phyloP scores from a whole-genome alignment of 192 early-diverging fungal genomes.

The Diversispora eburnea region DNA sequence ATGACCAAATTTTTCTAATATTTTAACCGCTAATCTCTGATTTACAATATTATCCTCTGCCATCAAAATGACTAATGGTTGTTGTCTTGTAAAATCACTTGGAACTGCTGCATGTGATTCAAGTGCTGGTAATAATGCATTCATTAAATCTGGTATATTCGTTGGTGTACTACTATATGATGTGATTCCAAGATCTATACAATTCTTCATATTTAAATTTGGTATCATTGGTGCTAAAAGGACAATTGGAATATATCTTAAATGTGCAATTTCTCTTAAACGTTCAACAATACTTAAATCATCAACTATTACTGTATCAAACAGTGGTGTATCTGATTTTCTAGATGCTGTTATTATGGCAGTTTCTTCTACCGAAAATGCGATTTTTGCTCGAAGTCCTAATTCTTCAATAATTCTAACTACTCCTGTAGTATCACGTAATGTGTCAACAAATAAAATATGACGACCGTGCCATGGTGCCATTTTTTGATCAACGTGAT shows the following conservation, averaged over 20 bases:
- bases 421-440: conserved; percentile 40
- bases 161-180: conserved; percentile 68
- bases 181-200: conserved; percentile 65
- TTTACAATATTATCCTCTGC: conserved; percentile 88
- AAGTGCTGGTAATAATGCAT: conserved; percentile 67
- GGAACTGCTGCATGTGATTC: conserved; percentile 62
- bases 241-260: conserved; percentile 76
- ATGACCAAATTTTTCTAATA: conserved; percentile 74
- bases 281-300: conserved; percentile 55
- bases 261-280: conserved; percentile 53
- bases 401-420: conserved; percentile 46
- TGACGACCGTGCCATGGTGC: conserved; percentile 61
- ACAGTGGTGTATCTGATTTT: conserved; percentile 38
- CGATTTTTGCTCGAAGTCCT: conserved; percentile 42
- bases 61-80: conserved; percentile 71
- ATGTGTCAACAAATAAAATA: conserved; percentile 62
- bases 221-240: conserved; percentile 54
- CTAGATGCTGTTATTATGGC: conserved; percentile 34
- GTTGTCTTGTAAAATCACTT: conserved; percentile 56
- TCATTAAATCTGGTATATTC: conserved; percentile 58
- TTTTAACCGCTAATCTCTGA: conserved; percentile 74
- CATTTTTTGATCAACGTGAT: conserved; percentile 47
- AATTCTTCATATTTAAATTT: conserved; percentile 63
- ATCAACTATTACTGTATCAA: conserved; percentile 70
- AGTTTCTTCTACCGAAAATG: conserved; percentile 48